Conservation (phyloP, 2,329 filamentous ascomycete species). For the Fusarium tricinctum region DNA sequence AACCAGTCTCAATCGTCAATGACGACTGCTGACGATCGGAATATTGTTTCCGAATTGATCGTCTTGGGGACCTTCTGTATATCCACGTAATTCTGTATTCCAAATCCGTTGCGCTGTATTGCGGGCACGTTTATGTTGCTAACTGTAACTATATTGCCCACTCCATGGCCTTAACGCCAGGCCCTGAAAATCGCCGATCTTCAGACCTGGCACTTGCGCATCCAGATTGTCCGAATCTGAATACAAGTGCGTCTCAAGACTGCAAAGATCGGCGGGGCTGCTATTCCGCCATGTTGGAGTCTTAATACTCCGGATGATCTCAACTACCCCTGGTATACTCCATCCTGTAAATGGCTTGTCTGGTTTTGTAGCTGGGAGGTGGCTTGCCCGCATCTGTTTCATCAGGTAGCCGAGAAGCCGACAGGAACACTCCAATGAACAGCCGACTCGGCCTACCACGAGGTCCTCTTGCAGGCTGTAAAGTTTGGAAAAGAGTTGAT, state of each 20-base stretch:
- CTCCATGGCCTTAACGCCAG: not conserved
- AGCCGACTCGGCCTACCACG: not conserved
- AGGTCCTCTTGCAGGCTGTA: not conserved
- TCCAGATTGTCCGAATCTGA: not conserved
- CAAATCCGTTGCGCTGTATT: not conserved
- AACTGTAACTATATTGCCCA: not conserved
- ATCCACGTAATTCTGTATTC: not conserved
- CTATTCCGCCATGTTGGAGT: not conserved
- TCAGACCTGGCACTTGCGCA: not conserved
- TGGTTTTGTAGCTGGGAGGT: not conserved
- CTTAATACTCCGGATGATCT: not conserved
- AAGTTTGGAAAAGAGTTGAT: not conserved
- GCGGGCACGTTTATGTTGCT: not conserved
- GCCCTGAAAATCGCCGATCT: not conserved
- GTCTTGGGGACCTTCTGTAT: not conserved
- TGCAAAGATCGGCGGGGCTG: not conserved
- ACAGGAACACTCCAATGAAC: not conserved
- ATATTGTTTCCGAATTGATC: not conserved
- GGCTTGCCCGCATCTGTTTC: not conserved
- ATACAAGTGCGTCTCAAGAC: not conserved
- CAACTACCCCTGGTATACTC: not conserved
- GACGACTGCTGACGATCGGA: not conserved
- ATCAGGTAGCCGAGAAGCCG: not conserved
- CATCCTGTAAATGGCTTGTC: not conserved
- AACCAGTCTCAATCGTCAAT: no score